Percentiles rank a stretch among this genome's conserved stretches.
Conservation (phyloP, 2,329 filamentous ascomycete genomes). For the Tolypocladium ophioglossoides region DNA sequence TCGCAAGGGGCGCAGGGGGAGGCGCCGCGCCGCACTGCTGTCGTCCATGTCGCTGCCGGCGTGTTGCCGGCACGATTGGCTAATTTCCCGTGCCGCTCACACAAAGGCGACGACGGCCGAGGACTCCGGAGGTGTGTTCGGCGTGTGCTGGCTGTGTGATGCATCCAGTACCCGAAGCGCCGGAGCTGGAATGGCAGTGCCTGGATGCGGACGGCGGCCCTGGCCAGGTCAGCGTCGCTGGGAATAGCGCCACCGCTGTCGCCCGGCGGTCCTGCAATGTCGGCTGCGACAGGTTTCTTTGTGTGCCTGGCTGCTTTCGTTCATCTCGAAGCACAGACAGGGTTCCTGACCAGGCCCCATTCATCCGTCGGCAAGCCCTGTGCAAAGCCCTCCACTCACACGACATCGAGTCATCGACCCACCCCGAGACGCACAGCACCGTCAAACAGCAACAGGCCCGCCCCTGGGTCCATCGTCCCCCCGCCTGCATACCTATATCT, state of each 20-base stretch:
- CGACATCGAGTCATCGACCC: constrained; percentile 1
- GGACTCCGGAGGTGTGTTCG: not conserved
- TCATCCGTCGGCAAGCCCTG: constrained; percentile 1
- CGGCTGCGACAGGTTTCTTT: not conserved
- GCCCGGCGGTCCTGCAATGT: not conserved
- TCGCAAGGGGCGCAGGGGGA: not conserved
- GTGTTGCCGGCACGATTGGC: not conserved
- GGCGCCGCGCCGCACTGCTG: not conserved
- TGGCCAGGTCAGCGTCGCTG: not conserved
- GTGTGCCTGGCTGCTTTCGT: too few relatives aligned
- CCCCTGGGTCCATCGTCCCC: constrained; percentile 3
- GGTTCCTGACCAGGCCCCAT: not conserved
- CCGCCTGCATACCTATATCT: constrained; percentile 17
- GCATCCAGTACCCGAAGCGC: not conserved
- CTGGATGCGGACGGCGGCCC: not conserved
- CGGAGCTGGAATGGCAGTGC: not conserved
- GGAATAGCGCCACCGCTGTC: not conserved
- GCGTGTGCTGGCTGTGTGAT: not conserved
- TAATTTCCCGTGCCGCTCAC: not conserved
- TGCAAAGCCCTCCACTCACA: constrained; percentile 1
- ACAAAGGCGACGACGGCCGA: not conserved
- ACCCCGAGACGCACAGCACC: constrained; percentile 1
- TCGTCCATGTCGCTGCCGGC: not conserved
- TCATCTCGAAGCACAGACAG: not conserved
- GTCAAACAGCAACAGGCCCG: not conserved